Evolutionary conservation across 2,329 filamentous ascomycete genomes (phyloP).

Genomic region (Nemania diffusa): DNA sequence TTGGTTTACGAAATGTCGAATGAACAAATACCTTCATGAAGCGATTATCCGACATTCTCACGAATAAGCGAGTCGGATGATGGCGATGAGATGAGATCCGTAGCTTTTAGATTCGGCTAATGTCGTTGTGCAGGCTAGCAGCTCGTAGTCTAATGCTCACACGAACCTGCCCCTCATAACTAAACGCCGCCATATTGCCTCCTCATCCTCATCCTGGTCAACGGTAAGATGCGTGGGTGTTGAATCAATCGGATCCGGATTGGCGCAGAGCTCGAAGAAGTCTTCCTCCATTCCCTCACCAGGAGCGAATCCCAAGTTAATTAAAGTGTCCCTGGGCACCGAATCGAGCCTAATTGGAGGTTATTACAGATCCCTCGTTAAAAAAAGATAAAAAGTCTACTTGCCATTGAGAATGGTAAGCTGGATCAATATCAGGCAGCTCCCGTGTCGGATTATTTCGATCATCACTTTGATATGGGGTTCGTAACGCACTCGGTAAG

Average conservation of each 20-base stretch:
- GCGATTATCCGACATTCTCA: not conserved
- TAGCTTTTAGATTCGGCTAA: not conserved
- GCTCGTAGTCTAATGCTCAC: conserved; percentile 28
- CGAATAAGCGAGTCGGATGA: not conserved
- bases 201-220: conserved; percentile 49
- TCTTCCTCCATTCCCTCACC: conserved; percentile 49
- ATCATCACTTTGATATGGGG: conserved; percentile 32
- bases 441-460: conserved; percentile 22
- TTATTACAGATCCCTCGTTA: conserved; percentile 23
- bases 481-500: conserved; percentile 28
- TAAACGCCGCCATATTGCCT: conserved; percentile 49
- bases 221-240: conserved; percentile 39
- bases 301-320: conserved; percentile 50
- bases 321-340: conserved; percentile 47
- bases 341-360: conserved; percentile 46
- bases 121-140: not conserved
- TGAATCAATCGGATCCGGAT: conserved; percentile 49
- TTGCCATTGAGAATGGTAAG: conserved; percentile 47
- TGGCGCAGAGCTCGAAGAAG: conserved; percentile 50
- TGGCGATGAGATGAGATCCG: not conserved
- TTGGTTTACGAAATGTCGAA: not conserved
- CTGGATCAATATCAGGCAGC: conserved; percentile 34
- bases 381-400: conserved; percentile 9
- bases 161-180: conserved; percentile 50
- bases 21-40: conserved; percentile 21